Evolutionary conservation across 495 filamentous ascomycete genomes (phyloP).

Genomic region (Evansstolkia leycettana): DNA sequence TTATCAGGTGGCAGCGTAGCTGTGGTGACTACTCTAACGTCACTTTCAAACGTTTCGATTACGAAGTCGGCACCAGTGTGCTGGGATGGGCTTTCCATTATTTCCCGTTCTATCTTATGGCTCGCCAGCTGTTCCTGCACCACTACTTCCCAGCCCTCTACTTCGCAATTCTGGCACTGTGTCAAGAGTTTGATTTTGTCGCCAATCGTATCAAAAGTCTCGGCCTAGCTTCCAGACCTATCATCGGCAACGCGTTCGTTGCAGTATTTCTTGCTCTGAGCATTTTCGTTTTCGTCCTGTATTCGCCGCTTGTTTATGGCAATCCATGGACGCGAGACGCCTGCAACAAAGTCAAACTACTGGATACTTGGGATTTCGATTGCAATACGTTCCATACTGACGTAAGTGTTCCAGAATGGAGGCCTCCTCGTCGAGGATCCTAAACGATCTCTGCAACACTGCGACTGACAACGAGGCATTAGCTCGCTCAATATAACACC

Average conservation of each 20-base stretch:
- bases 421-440: constrained; percentile 19
- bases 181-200: constrained; percentile 79
- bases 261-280: constrained; percentile 58
- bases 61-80: constrained; percentile 82
- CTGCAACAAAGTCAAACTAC: constrained; percentile 77
- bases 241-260: constrained; percentile 58
- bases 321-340: constrained; percentile 84
- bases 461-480: constrained; percentile 17
- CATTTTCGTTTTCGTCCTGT: constrained; percentile 68
- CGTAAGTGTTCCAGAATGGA: constrained; percentile 50
- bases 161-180: constrained; percentile 81
- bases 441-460: constrained; percentile 13
- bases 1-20: constrained; percentile 89
- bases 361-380: constrained; percentile 90
- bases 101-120: constrained; percentile 96
- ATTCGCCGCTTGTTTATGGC: constrained; percentile 82
- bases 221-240: constrained; percentile 57
- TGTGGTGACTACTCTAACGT: constrained; percentile 72
- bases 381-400: constrained; percentile 83
- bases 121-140: constrained; percentile 92
- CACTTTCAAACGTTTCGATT: constrained; percentile 92
- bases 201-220: constrained; percentile 53
- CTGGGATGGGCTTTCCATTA: constrained; percentile 95
- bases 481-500: constrained; percentile 33
- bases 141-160: constrained; percentile 95